These are phyloP conservation scores for Williopsis jadinii DNA, from an alignment of 1,139 yeast genomes.

Conservation along the genomic window DNA sequence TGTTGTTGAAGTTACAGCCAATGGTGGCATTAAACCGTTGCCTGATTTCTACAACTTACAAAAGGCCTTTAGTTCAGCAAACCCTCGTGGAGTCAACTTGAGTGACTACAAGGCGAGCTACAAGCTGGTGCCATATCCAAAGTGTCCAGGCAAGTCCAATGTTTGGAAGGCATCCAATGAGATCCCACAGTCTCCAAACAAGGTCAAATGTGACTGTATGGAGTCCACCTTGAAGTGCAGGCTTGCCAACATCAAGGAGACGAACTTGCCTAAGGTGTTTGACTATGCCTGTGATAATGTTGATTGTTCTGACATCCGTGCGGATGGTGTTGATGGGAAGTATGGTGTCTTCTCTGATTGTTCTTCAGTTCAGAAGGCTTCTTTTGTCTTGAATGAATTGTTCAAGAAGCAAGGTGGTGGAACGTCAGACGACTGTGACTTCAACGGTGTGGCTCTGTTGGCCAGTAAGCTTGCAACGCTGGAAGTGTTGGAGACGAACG, in stretches of 20 bases:
- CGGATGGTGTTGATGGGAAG: constrained; percentile 41
- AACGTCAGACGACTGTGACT: constrained; percentile 29
- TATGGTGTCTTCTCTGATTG: constrained; percentile 61
- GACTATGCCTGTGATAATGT: constrained; percentile 41
- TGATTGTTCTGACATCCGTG: constrained; percentile 44
- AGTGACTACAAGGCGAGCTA: constrained; percentile 12
- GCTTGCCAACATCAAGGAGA: constrained; percentile 27
- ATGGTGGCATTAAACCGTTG: constrained; percentile 32
- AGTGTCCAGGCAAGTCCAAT: constrained; percentile 25
- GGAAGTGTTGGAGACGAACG: constrained; percentile 14
- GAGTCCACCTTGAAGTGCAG: constrained; percentile 45
- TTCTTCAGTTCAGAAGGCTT: constrained; percentile 40
- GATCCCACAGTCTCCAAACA: constrained; percentile 51
- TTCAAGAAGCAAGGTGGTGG: constrained; percentile 30
- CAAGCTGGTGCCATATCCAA: constrained; percentile 2
- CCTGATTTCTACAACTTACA: constrained; percentile 33
- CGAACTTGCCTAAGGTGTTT: constrained; percentile 32
- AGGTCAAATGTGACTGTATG: constrained; percentile 49
- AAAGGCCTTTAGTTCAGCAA: constrained; percentile 28
- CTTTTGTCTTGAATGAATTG: constrained; percentile 45
- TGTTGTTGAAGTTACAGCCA: constrained; percentile 48
- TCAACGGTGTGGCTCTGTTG: constrained; percentile 33
- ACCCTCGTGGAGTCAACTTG: constrained; percentile 28
- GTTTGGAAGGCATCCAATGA: constrained; percentile 38
- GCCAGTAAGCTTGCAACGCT: constrained; percentile 24